phyloP scores from a whole-genome alignment of 1,284 basidiomycete species.

The Boletus sp. region DNA sequence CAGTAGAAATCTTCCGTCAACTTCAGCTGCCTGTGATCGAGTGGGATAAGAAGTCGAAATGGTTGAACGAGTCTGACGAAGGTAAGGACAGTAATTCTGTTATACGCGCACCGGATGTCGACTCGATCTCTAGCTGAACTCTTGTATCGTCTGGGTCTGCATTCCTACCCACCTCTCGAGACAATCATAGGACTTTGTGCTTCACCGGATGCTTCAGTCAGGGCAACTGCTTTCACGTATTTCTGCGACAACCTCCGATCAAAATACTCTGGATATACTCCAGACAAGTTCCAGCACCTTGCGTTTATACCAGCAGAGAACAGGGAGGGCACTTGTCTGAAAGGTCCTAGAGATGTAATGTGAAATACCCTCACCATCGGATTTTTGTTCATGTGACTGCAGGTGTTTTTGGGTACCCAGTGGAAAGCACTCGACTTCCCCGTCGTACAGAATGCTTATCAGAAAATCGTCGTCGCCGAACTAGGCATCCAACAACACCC shows the following conservation, averaged over 20 bases:
- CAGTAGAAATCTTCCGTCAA: not conserved
- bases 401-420: constrained; percentile 71
- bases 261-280: constrained; percentile 63
- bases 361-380: not conserved
- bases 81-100: constrained; percentile 43
- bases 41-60: constrained; percentile 54
- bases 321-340: constrained; percentile 44
- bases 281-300: constrained; percentile 48
- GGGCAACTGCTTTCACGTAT: constrained; percentile 64
- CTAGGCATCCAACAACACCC: constrained; percentile 76
- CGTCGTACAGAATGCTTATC: constrained; percentile 53
- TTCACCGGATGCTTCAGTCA: constrained; percentile 43
- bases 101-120: not conserved
- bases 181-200: constrained; percentile 68
- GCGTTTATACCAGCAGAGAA: constrained; percentile 78
- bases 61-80: constrained; percentile 77
- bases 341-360: not conserved
- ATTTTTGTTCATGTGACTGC: not conserved
- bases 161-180: constrained; percentile 65
- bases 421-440: constrained; percentile 77
- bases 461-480: constrained; percentile 53
- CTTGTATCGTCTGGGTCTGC: constrained; percentile 74
- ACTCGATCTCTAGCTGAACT: constrained; percentile 41
- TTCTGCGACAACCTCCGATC: constrained; percentile 64
- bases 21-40: constrained; percentile 14